These are phyloP conservation scores for Groenewaldozyma salmanticensis DNA, from an alignment of 805 yeast species.

Conservation along the genomic window DNA sequence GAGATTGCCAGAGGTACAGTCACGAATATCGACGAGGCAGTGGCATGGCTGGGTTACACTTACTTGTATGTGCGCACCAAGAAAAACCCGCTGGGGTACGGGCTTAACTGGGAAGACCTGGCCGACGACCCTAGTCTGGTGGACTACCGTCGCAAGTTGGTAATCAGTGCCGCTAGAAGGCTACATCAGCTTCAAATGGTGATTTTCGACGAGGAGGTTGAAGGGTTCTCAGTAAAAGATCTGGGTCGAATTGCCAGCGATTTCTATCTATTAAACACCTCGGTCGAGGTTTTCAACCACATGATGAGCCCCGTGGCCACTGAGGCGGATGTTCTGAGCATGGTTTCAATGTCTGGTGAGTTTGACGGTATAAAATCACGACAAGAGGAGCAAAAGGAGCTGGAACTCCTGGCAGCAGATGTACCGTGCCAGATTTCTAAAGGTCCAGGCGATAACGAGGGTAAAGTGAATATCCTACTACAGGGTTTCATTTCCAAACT, in stretches of 20 bases:
- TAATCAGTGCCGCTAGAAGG: constrained; percentile 68
- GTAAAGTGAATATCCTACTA: constrained; percentile 76
- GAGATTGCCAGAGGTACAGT: constrained; percentile 94
- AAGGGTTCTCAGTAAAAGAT: constrained; percentile 75
- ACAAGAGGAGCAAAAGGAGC: constrained; percentile 75
- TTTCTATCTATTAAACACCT: constrained; percentile 73
- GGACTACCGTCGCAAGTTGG: constrained; percentile 64
- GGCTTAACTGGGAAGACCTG: constrained; percentile 78
- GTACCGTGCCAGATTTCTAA: constrained; percentile 60
- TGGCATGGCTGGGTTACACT: constrained; percentile 96
- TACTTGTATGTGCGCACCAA: constrained; percentile 91
- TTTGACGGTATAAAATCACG: constrained; percentile 84
- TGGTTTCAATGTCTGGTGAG: constrained; percentile 87
- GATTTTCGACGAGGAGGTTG: constrained; percentile 72
- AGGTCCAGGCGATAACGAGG: constrained; percentile 55
- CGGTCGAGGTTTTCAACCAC: constrained; percentile 82
- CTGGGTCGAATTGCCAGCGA: constrained; percentile 92
- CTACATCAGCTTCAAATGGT: constrained; percentile 90
- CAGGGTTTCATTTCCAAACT: constrained; percentile 84
- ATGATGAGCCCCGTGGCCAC: constrained; percentile 76
- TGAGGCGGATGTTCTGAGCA: constrained; percentile 83
- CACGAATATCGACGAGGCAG: constrained; percentile 87
- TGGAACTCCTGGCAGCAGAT: constrained; percentile 48
- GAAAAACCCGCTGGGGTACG: constrained; percentile 87
- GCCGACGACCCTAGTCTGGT: constrained; percentile 73